phyloP scores from a whole-genome alignment of 305 asterid genomes.

The Solanum hybrid region DNA sequence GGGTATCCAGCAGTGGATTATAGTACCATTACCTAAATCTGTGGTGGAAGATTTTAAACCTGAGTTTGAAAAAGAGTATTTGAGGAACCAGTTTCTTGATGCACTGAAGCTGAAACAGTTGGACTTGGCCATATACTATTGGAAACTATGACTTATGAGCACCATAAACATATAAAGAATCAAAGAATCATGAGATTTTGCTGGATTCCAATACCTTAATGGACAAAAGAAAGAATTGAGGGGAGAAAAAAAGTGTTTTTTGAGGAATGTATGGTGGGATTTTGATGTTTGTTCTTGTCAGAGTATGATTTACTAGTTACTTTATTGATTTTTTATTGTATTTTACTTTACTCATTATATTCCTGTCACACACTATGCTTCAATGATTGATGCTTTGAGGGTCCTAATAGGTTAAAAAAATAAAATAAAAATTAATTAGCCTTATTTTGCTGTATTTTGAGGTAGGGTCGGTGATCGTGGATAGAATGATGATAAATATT shows the following conservation, averaged over 20 bases:
- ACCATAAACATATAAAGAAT: neutral
- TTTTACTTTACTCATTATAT: no score
- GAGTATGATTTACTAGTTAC: neutral
- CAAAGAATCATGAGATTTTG: neutral
- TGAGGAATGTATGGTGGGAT: neutral
- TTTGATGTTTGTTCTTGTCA: neutral
- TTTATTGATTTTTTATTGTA: neutral
- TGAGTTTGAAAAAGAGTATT: constrained; percentile 48
- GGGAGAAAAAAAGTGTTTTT: neutral
- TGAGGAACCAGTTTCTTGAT: constrained; percentile 44
- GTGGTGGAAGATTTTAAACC: constrained; percentile 49
- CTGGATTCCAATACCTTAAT: neutral
- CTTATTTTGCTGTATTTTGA: neutral
- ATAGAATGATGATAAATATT: no score
- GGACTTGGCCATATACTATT: constrained; percentile 11
- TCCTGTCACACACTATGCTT: no score
- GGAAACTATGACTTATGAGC: neutral
- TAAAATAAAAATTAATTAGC: neutral
- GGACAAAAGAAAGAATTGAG: neutral
- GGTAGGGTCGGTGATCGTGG: no score
- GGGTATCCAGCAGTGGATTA: constrained; percentile 68
- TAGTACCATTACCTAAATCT: constrained; percentile 53
- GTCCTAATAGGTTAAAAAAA: neutral
- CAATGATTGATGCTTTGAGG: no score
- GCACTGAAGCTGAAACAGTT: constrained; percentile 68